Evolutionary conservation across 805 yeast genomes (phyloP).

Genomic region (Ogataea salicorniae): DNA sequence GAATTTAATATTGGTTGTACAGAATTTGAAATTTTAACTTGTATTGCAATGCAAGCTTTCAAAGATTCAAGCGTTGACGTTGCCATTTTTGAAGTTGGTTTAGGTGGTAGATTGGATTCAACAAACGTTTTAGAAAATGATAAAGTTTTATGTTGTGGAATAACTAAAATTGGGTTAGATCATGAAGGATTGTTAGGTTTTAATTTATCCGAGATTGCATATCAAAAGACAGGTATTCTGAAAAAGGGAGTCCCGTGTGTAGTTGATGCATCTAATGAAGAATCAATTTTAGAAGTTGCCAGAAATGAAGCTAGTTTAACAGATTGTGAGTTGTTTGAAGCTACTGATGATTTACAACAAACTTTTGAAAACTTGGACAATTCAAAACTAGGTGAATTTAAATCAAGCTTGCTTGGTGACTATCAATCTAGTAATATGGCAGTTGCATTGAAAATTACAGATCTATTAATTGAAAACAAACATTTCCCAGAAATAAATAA

Average conservation of each 20-base stretch:
- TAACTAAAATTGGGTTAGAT: constrained; percentile 82
- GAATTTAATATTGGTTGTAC: constrained; percentile 57
- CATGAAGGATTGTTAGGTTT: constrained; percentile 76
- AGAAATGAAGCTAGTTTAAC: constrained; percentile 29
- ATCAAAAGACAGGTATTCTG: constrained; percentile 83
- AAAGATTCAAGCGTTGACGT: constrained; percentile 51
- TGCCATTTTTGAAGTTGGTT: constrained; percentile 90
- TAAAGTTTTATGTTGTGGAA: constrained; percentile 55
- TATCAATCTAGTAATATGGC: constrained; percentile 71
- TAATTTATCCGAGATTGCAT: constrained; percentile 60
- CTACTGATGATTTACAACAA: constrained; percentile 3
- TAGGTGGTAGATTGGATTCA: constrained; percentile 88
- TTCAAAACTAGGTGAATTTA: constrained; percentile 10
- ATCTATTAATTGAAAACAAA: constrained; percentile 23
- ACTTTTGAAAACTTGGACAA: constrained; percentile 3
- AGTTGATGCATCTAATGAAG: constrained; percentile 63
- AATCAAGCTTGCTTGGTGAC: constrained; percentile 60
- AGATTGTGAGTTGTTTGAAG: constrained; percentile 26
- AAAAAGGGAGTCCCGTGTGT: constrained; percentile 57
- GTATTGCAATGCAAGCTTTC: constrained; percentile 78
- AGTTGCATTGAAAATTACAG: constrained; percentile 57
- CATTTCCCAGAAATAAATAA: constrained; percentile 18
- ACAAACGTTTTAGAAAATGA: constrained; percentile 61
- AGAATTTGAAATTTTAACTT: constrained; percentile 83
- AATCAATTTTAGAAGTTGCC: constrained; percentile 45